Conservation (phyloP, 2,329 filamentous ascomycete species). For the Colletotrichum tamarilloi region DNA sequence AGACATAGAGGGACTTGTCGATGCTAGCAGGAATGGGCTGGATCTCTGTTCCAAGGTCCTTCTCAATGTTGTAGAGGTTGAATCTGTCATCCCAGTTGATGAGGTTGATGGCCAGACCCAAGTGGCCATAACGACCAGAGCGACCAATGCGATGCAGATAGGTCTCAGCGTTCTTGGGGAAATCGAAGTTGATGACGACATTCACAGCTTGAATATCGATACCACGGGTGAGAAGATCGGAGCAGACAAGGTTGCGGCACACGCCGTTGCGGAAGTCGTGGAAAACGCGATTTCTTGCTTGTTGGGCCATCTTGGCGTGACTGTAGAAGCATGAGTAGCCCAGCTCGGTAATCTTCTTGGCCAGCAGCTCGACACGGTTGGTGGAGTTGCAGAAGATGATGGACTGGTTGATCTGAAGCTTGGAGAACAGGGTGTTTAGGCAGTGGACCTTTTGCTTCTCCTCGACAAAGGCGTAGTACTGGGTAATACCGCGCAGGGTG, state of each 20-base stretch:
- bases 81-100: slow-evolving; percentile 99
- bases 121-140: slow-evolving; percentile 95
- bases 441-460: slow-evolving; percentile 99
- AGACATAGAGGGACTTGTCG: slow-evolving; percentile 98
- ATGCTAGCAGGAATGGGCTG: slow-evolving; percentile 94
- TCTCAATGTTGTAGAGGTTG: slow-evolving; percentile 98
- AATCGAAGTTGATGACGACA: slow-evolving; percentile 99
- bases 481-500: slow-evolving; percentile 96
- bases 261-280: slow-evolving; percentile 99
- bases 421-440: slow-evolving; percentile 97
- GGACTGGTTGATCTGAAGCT: slow-evolving; percentile 99
- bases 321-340: slow-evolving; percentile 99
- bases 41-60: slow-evolving; percentile 96
- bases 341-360: slow-evolving; percentile 99
- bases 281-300: slow-evolving; percentile 97
- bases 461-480: slow-evolving; percentile 99
- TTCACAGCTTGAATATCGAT: slow-evolving; percentile 99
- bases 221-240: slow-evolving; percentile 95
- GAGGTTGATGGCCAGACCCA: slow-evolving; percentile 97
- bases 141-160: slow-evolving; percentile 98
- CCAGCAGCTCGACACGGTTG: slow-evolving; percentile 95
- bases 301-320: slow-evolving; percentile 97
- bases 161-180: slow-evolving; percentile 98
- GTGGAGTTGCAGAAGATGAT: slow-evolving; percentile 99
- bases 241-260: slow-evolving; percentile 97